Evolutionary conservation across 495 filamentous ascomycete species (phyloP), one percentile per base, ranked within the genome.

Genomic region (Tuber umbilicatum): DNA sequence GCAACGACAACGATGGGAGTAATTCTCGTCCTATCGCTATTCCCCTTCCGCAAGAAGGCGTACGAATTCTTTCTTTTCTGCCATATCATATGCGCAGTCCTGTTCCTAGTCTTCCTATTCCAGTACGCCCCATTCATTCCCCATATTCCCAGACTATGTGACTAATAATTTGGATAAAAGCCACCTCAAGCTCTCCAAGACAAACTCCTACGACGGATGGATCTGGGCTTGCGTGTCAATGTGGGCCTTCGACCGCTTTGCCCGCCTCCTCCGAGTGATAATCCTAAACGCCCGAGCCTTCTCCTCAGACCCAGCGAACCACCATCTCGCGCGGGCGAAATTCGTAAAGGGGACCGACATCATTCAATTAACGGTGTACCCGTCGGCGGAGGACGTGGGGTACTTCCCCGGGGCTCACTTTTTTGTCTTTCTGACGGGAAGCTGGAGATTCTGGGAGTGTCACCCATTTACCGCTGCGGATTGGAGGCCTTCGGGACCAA

Each of bases 381-480:
- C 82, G 0, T 83, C 81, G 0, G 80, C 81, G 14, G 75, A 74
- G 35, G 73, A 81, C 0, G 78, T 86, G 5, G 79, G 78, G 14
- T 86, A 85, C 27, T 81, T 79, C 23, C 85, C 88, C 0, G 87
- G 87, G 1, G 84, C 84, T n/a, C 87, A 89, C 79, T 90, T 87
- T 80, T 90, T 86, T 70, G 71, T 90, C 5, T 89, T 89, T 70
- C 84, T 87, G 37, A 78, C 73, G 7, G 86, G 87, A 0, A 82
- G 84, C 7, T 80, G 85, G 17, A 84, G 82, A 19, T 86, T 85
- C 38, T 89, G 88, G 87, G 86, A 90, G 74, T 89, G 84, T 71
- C 89, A 90, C 73, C 89, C 88, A 0, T 90, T 90, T 74, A 89
- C 89, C 0, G 79, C 89, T 9, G 87, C 86, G 4, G 78, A 81